Conservation (phyloP, 192 early-diverging fungal species). For the Dimargaris verticillata region DNA sequence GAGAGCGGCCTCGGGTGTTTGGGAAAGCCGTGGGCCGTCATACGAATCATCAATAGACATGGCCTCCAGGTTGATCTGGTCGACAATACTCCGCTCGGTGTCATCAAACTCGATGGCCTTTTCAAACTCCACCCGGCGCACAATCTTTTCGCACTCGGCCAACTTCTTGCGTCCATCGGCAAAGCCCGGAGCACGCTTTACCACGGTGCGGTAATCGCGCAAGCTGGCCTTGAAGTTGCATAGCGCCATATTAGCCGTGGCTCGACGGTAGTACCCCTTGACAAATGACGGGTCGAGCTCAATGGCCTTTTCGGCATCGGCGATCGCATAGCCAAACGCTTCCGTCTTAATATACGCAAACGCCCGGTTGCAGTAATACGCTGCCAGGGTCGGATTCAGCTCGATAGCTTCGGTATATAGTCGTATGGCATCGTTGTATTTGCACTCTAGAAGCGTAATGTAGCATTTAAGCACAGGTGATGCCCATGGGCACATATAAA, state of each 20-base stretch:
- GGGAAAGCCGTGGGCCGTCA: slow-evolving; percentile 59
- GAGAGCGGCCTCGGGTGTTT: slow-evolving; percentile 12
- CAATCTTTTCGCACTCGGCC: slow-evolving; percentile 79
- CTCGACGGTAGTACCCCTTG: slow-evolving; percentile 93
- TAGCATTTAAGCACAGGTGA: background rate
- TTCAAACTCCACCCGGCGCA: slow-evolving; percentile 74
- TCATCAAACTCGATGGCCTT: slow-evolving; percentile 67
- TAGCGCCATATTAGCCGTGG: slow-evolving; percentile 73
- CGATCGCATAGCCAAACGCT: slow-evolving; percentile 65
- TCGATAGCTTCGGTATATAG: slow-evolving; percentile 83
- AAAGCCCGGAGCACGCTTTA: slow-evolving; percentile 62
- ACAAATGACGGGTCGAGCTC: slow-evolving; percentile 61
- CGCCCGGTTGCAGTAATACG: slow-evolving; percentile 85
- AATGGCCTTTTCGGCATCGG: slow-evolving; percentile 72
- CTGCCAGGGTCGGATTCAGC: slow-evolving; percentile 62
- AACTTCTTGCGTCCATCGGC: slow-evolving; percentile 63
- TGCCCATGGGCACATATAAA: background rate
- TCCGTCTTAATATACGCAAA: slow-evolving; percentile 75
- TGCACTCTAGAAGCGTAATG: slow-evolving; percentile 12
- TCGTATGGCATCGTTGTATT: slow-evolving; percentile 76
- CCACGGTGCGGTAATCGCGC: slow-evolving; percentile 55
- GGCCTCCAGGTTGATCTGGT: slow-evolving; percentile 29
- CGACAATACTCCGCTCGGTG: slow-evolving; percentile 19
- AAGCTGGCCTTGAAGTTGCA: slow-evolving; percentile 71
- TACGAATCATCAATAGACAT: slow-evolving; percentile 54